Evolutionary conservation across 2,329 filamentous ascomycete species (phyloP), one percentile per base, ranked within the genome.

Genomic region (Ustilaginoidea virens): DNA sequence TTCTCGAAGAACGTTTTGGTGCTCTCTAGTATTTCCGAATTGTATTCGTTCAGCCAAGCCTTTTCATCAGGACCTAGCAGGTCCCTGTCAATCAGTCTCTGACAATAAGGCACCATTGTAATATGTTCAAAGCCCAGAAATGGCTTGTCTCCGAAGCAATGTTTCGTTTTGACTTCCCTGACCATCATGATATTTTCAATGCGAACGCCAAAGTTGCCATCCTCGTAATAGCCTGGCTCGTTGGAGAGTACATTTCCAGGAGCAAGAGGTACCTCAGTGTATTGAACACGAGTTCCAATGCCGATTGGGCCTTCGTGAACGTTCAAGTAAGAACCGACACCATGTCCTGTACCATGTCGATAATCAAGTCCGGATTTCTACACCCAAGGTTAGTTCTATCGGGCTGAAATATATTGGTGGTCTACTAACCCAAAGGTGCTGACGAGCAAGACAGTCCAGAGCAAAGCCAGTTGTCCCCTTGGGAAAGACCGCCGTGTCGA

Each of bases 241-340:
- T 94, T 85, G 2, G 87, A 96, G 30, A 96, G 73, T 23, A 98
- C 87, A 44, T 98, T 94, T 25, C 90, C 90, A n/a, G 82, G 66
- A 0, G 82, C 72, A 17, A 98, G 65, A 0, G 90, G 69, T 5
- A 96, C 86, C 48, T 98, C 90, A 1, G 82, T 78, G 48, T 87
- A 94, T 43, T 92, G 81, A 22, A 92, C 73, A 25, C 90, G 70
- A 7, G 86, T 94, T 17, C 90, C 90, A 35, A 98, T 92, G 13
- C 90, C 90, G 36, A 98, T 92, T 2, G 90, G 90, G 0, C 90
- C 90, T 56, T 98, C 90, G 49, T 98, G 90, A 1, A 98, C 90
- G 41, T 98, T 98, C 45, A 98, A 60, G 54, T 78, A 98, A 2
- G 85, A 93, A 17, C 90, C 90, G 20, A 98, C 80, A 24, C 90